phyloP scores from a whole-genome alignment of 2,329 filamentous ascomycete genomes.

The Hymenoscyphus albidus region DNA sequence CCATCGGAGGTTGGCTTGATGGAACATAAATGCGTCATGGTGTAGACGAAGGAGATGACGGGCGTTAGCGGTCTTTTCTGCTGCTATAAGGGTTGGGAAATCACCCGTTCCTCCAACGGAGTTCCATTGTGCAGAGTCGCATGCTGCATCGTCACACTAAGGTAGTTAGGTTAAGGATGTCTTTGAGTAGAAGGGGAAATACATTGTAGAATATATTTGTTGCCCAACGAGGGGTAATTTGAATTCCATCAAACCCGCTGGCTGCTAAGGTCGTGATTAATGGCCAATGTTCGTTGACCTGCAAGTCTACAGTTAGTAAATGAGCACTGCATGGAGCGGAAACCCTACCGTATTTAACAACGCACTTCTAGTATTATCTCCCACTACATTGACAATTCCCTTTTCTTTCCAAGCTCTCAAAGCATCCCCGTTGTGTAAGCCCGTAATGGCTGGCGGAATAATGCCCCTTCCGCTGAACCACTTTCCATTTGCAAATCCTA shows the following conservation, averaged over 20 bases:
- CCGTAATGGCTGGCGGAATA: conserved; percentile 60
- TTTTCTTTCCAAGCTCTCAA: conserved; percentile 55
- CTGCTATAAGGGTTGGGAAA: conserved; percentile 49
- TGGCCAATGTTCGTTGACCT: conserved; percentile 46
- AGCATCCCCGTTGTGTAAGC: conserved; percentile 59
- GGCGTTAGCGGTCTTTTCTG: conserved; percentile 49
- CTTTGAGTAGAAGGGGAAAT: neutral
- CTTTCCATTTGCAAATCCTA: conserved; percentile 43
- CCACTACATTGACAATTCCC: conserved; percentile 54
- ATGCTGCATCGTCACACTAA: conserved; percentile 46
- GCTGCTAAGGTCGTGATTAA: conserved; percentile 46
- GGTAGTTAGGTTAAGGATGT: neutral
- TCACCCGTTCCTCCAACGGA: conserved; percentile 51
- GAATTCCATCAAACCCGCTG: conserved; percentile 54
- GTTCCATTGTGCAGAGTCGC: conserved; percentile 50
- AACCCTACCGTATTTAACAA: conserved; percentile 44
- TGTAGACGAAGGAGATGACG: conserved; percentile 52
- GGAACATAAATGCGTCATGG: conserved; percentile 40
- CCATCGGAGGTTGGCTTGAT: conserved; percentile 56
- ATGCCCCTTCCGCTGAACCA: conserved; percentile 51
- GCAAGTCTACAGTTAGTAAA: neutral
- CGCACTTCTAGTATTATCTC: conserved; percentile 55
- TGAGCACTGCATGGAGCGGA: neutral
- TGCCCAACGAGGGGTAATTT: conserved; percentile 57
- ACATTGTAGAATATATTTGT: conserved; percentile 61